Percentiles rank a stretch among this genome's conserved stretches.
Evolutionary conservation across 2,329 filamentous ascomycete species (phyloP).

Genomic region (Stagonosporopsis vannaccii): DNA sequence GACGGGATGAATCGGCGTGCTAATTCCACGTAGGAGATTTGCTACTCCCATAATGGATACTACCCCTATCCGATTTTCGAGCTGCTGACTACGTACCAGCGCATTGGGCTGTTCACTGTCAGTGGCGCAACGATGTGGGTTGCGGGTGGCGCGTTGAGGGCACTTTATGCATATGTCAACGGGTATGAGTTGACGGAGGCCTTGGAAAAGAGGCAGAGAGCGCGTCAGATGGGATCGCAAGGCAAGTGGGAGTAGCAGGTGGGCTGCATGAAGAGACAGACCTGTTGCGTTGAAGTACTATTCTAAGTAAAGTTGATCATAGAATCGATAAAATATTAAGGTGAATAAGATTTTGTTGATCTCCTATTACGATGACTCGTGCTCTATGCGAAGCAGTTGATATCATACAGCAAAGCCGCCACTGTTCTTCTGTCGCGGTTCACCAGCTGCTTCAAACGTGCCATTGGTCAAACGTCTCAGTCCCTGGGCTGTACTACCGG

Average conservation of each 20-base stretch:
- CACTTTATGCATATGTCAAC: conserved; percentile 72
- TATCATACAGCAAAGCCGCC: conserved; percentile 64
- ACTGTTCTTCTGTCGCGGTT: conserved; percentile 76
- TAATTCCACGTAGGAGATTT: conserved; percentile 62
- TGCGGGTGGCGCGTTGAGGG: conserved; percentile 73
- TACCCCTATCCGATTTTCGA: conserved; percentile 90
- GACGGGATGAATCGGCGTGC: not conserved
- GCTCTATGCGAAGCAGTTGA: no score
- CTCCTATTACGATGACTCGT: not conserved
- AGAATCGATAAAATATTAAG: not conserved
- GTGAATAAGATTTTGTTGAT: not conserved
- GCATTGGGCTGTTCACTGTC: conserved; percentile 71
- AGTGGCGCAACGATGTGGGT: conserved; percentile 75
- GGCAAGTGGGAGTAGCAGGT: conserved; percentile 30
- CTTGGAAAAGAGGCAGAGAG: conserved; percentile 28
- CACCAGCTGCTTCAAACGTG: conserved; percentile 78
- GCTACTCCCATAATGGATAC: conserved; percentile 71
- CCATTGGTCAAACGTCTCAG: conserved; percentile 68
- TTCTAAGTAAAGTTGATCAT: no score
- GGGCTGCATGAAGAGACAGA: not conserved
- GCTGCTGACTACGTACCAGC: conserved; percentile 69
- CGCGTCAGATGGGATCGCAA: conserved; percentile 24
- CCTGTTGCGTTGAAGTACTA: no score
- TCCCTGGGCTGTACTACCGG: conserved; percentile 75
- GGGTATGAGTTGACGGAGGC: conserved; percentile 51